Base-by-base conservation (phyloP, 805 yeast genomes). In the Soucietia sequanensis region DNA sequence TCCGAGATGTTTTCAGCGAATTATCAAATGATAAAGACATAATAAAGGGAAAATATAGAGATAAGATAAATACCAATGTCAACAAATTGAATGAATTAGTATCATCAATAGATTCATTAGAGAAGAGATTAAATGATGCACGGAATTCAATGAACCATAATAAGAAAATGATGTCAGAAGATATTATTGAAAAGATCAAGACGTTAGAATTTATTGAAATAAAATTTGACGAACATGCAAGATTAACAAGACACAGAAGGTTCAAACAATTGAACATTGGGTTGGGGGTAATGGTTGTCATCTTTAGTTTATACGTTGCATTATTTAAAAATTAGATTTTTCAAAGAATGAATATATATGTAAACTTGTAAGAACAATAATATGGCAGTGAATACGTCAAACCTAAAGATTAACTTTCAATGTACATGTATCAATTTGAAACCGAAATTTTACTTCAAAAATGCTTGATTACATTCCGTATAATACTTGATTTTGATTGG, bases 171-270 rank as follows among this genome's bases (percentile, higher is more conserved):
- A 45, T 65, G 43, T 42, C 55, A 21, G 35, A 38, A n/a, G 56
- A 53, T 4, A 44, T 67, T 33, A 42, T 44, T 4, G 50, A 46
- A 10, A 59, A 58, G 39, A 41, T 67, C 31, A 58, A 57, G 24
- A 36, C 56, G 7, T 48, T 68, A 37, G 71, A 67, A 33, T 39
- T 44, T 16, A 47, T 68, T 5, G 56, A 60, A 28, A 39, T 43
- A 11, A 44, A 49, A 30, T 59, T 65, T 30, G 42, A 43, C 19
- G 56, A 55, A 30, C 55, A 61, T 37, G 48, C 63, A 17, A 46
- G 38, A 12, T 39, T 40, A 10, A 46, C 43, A 14, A 48, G 62
- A 28, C 48, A 48, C 19, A 48, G 55, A 24, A 50, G 66, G 18
- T 51, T 62, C 32, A 56, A 54, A 40, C 65, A 62, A 41, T 28